Evolutionary conservation across 2,329 filamentous ascomycete genomes (phyloP).

Genomic region (Lithohypha guttulata): DNA sequence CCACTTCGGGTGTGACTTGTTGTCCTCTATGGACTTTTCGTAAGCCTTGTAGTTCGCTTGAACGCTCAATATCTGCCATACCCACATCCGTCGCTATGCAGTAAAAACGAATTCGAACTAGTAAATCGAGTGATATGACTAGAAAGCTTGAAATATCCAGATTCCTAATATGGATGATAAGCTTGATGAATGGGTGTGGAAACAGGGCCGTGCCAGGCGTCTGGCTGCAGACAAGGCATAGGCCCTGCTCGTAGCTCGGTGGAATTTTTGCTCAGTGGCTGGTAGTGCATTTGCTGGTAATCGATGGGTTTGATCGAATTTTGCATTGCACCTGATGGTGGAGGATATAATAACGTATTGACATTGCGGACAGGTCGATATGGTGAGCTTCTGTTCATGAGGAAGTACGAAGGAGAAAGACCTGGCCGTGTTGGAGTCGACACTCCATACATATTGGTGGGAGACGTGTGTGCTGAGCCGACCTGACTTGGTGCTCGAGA

Average conservation of each 20-base stretch:
- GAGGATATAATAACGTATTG: conserved; percentile 81
- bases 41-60: conserved; percentile 7
- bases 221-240: conserved; percentile 46
- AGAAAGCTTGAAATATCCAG: neutral
- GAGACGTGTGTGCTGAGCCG: conserved; percentile 52
- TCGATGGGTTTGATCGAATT: conserved; percentile 55
- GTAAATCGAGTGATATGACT: conserved; percentile 1
- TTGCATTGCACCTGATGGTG: conserved; percentile 67
- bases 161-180: conserved; percentile 13
- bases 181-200: conserved; percentile 18
- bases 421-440: conserved; percentile 52
- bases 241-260: conserved; percentile 57
- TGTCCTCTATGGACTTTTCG: neutral
- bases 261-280: conserved; percentile 60
- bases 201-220: conserved; percentile 26
- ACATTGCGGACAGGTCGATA: conserved; percentile 85
- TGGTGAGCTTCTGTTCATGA: conserved; percentile 80
- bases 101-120: neutral
- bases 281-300: conserved; percentile 71
- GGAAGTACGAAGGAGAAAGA: conserved; percentile 76
- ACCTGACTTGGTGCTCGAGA: conserved; percentile 23
- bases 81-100: conserved; percentile 13
- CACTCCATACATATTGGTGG: conserved; percentile 53
- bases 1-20: neutral
- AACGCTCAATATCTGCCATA: conserved; percentile 1